Evolutionary conservation across 2,329 filamentous ascomycete genomes (phyloP).

Genomic region (Lachnellula occidentalis): DNA sequence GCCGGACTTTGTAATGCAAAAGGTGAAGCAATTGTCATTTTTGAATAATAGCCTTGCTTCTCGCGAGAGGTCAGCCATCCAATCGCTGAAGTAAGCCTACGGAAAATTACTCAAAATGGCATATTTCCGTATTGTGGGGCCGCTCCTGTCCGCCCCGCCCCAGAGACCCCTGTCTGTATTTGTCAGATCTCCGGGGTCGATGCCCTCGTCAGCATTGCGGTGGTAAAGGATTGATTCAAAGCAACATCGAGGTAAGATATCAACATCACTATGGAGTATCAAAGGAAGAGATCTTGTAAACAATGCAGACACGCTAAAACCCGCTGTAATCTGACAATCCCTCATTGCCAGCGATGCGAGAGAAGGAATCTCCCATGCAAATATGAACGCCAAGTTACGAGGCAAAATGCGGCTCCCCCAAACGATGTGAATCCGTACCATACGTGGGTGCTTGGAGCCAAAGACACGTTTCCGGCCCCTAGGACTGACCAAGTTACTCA

Average conservation of each 20-base stretch:
- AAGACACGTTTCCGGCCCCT: not conserved
- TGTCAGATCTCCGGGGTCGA: not conserved
- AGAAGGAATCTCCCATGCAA: slow-evolving; percentile 8
- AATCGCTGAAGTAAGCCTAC: not conserved
- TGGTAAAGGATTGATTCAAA: no score
- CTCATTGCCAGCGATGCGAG: slow-evolving; percentile 10
- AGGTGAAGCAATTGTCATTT: not conserved
- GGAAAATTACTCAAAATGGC: not conserved
- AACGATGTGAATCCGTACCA: not conserved
- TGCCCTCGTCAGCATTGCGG: no score
- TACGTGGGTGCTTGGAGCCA: slow-evolving; percentile 4
- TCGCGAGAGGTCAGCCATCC: not conserved
- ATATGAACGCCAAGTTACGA: slow-evolving; percentile 5
- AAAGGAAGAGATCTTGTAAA: slow-evolving; percentile 14
- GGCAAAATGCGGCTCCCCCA: not conserved
- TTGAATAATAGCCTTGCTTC: not conserved
- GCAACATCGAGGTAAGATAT: no score
- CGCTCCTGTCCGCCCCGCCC: not conserved
- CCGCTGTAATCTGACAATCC: slow-evolving; percentile 11
- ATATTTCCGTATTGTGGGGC: not conserved
- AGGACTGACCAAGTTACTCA: not conserved
- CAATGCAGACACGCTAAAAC: slow-evolving; percentile 13
- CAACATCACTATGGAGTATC: slow-evolving; percentile 6
- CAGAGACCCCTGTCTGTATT: not conserved
- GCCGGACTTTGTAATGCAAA: slow-evolving; percentile 1